Evolutionary conservation across 352 stramenopile species (phyloP).

Genomic region (Phytophthora sp.): DNA sequence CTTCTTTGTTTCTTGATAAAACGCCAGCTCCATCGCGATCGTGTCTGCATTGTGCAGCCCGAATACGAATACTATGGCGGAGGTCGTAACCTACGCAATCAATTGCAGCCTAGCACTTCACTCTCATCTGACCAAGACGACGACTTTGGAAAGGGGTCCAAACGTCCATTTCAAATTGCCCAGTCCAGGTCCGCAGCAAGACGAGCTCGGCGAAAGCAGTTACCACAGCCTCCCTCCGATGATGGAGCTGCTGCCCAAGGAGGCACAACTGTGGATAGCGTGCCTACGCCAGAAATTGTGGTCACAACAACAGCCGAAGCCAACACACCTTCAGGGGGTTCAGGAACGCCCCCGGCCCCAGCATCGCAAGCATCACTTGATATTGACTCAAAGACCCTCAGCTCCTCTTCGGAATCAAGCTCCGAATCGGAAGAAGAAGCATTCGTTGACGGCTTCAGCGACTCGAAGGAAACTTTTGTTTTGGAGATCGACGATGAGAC

Average conservation of each 20-base stretch:
- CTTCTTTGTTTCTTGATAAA: too few relatives aligned
- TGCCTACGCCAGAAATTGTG: conserved; percentile 15
- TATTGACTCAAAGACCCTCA: conserved; percentile 63
- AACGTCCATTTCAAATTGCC: conserved; percentile 38
- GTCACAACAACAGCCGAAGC: conserved; percentile 1
- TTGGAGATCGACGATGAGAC: conserved; percentile 93
- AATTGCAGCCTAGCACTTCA: conserved; percentile 27
- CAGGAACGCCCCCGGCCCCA: conserved; percentile 12
- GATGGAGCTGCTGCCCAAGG: conserved; percentile 13
- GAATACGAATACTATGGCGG: conserved; percentile 58
- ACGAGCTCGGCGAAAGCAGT: conserved; percentile 43
- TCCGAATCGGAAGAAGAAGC: conserved; percentile 88
- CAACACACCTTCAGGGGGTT: conserved; percentile 1
- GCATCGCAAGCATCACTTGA: conserved; percentile 35
- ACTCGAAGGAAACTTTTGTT: conserved; percentile 89
- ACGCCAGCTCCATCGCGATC: conserved; percentile 75
- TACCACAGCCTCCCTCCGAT: conserved; percentile 26
- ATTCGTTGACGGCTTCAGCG: conserved; percentile 76
- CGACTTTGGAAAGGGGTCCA: conserved; percentile 48
- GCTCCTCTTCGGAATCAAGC: conserved; percentile 78
- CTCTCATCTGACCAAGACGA: conserved; percentile 43
- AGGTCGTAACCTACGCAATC: conserved; percentile 35
- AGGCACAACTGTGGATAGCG: conserved; percentile 21
- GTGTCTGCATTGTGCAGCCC: conserved; percentile 63
- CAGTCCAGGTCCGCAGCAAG: conserved; percentile 38